Percentiles rank a stretch among this genome's conserved stretches.
These are phyloP conservation scores for Marasmius tenuissimus DNA, from an alignment of 1,284 basidiomycete species.

Conservation along the genomic window DNA sequence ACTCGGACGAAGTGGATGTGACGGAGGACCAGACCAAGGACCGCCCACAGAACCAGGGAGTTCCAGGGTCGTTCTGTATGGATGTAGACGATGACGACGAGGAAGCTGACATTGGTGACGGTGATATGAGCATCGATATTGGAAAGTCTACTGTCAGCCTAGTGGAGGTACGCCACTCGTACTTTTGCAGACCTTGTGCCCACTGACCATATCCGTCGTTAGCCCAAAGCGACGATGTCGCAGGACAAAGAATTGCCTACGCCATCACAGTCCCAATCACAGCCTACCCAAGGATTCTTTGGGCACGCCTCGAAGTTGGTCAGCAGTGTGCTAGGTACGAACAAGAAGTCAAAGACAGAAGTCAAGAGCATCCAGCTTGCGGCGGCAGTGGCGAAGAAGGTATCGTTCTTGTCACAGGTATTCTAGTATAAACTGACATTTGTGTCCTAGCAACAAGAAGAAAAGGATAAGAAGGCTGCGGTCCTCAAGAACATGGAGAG, in stretches of 20 bases:
- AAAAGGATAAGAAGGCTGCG: slow-evolving; percentile 75
- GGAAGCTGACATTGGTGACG: slow-evolving; percentile 31
- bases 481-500: slow-evolving; percentile 80
- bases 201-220: no score
- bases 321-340: slow-evolving; percentile 60
- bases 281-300: slow-evolving; percentile 63
- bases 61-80: slow-evolving; percentile 22
- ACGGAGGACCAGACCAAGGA: not conserved
- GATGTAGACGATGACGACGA: slow-evolving; percentile 32
- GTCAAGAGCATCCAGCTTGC: slow-evolving; percentile 85
- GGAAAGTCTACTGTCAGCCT: slow-evolving; percentile 39
- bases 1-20: not conserved
- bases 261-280: slow-evolving; percentile 49
- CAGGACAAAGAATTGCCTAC: slow-evolving; percentile 56
- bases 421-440: slow-evolving; percentile 5
- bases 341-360: slow-evolving; percentile 69
- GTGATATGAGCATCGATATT: slow-evolving; percentile 34
- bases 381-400: slow-evolving; percentile 83
- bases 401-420: slow-evolving; percentile 26
- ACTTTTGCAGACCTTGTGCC: no score
- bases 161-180: slow-evolving; percentile 39
- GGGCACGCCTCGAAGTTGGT: slow-evolving; percentile 67
- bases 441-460: slow-evolving; percentile 75
- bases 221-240: slow-evolving; percentile 3
- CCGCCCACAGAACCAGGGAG: not conserved